Evolutionary conservation across 1,139 yeast species (phyloP).

Genomic region (Protomyces arabidopsidicola): DNA sequence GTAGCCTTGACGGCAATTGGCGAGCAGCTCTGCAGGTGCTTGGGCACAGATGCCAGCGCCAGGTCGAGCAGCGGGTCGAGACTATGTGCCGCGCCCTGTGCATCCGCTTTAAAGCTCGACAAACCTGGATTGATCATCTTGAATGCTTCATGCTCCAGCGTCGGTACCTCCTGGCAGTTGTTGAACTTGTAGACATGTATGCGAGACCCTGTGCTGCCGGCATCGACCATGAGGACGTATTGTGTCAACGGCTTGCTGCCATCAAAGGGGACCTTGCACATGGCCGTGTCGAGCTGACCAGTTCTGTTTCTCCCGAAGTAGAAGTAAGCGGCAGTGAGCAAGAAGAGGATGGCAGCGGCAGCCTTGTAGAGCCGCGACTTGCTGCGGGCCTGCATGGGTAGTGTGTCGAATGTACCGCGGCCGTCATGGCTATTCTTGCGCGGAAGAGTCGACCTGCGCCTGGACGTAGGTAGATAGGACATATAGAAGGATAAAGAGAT

Average conservation of each 20-base stretch:
- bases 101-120: constrained; percentile 61
- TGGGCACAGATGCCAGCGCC: constrained; percentile 75
- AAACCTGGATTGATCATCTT: constrained; percentile 91
- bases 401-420: constrained; percentile 6
- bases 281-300: constrained; percentile 3
- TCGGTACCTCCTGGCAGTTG: constrained; percentile 77
- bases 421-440: constrained; percentile 10
- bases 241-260: constrained; percentile 37
- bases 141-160: constrained; percentile 65
- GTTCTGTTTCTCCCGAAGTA: background rate
- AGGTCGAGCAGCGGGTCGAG: constrained; percentile 70
- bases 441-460: constrained; percentile 10
- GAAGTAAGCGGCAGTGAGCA: constrained; percentile 2
- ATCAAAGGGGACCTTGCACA: constrained; percentile 32
- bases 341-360: background rate
- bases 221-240: constrained; percentile 88
- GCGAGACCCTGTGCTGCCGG: constrained; percentile 95
- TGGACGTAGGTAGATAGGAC: constrained; percentile 20
- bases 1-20: constrained; percentile 97
- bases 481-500: background rate
- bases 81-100: constrained; percentile 79
- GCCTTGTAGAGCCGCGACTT: constrained; percentile 3
- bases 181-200: constrained; percentile 90
- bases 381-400: constrained; percentile 2
- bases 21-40: constrained; percentile 65